Percentiles rank a stretch among this genome's conserved stretches.
phyloP scores from a whole-genome alignment of 495 filamentous ascomycete species.

The Aspergillus indologenus region DNA sequence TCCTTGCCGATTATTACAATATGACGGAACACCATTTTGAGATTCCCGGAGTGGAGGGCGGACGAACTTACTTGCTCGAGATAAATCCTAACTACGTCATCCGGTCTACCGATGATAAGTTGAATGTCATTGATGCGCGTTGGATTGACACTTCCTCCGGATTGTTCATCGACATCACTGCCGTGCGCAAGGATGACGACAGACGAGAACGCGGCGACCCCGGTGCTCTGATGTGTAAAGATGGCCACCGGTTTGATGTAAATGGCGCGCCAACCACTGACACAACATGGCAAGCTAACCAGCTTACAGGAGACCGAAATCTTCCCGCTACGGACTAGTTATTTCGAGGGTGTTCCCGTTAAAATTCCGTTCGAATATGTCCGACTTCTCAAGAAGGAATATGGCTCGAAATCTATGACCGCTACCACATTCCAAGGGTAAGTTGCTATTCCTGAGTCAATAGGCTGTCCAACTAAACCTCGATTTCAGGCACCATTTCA shows the following conservation, averaged over 20 bases:
- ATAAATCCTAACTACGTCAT: constrained; percentile 59
- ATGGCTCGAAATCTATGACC: constrained; percentile 62
- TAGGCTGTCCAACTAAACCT: constrained; percentile 2
- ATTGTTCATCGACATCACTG: constrained; percentile 62
- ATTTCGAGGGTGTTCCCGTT: constrained; percentile 74
- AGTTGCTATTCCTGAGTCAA: constrained; percentile 20
- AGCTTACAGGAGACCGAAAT: constrained; percentile 57
- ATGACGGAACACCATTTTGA: constrained; percentile 58
- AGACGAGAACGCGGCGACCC: constrained; percentile 31
- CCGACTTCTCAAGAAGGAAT: constrained; percentile 70
- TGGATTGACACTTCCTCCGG: constrained; percentile 62
- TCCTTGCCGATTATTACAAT: constrained; percentile 59
- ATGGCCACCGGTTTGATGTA: constrained; percentile 52
- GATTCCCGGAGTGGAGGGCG: constrained; percentile 38
- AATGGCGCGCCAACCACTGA: constrained; percentile 9
- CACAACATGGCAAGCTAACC: constrained; percentile 14
- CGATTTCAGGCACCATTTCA: constrained; percentile 34
- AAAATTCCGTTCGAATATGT: constrained; percentile 75
- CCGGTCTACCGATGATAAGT: constrained; percentile 37
- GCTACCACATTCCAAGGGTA: constrained; percentile 62
- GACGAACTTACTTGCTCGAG: constrained; percentile 54
- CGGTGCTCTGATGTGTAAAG: constrained; percentile 54
- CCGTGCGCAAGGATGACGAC: constrained; percentile 46
- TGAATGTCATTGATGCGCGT: constrained; percentile 59
- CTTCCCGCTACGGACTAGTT: constrained; percentile 72